Evolutionary conservation across 306 rosid genomes (phyloP), one percentile per base, ranked within the genome.

Genomic region (Castanea crenata): DNA sequence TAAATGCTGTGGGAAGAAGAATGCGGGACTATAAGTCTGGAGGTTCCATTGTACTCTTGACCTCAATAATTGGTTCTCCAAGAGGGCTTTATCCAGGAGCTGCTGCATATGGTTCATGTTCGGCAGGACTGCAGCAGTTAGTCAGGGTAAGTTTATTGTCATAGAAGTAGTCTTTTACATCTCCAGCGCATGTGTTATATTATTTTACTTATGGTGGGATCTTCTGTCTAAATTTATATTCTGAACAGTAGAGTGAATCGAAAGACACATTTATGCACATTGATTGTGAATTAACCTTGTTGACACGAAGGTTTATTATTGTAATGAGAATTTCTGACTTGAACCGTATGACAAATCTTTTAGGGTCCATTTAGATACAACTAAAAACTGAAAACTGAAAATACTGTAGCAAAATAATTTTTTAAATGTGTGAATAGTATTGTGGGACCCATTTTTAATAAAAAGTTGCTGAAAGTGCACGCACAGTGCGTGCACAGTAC

Each of bases 31-130:
- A 85, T 15, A 85, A 91, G 41, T 76, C 81, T 1, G 97, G 95
- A 61, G 99, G 99, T n/a, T 94, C 99, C 73, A 83, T 94, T 35
- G 65, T 94, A 51, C 81, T 92, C 41, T 9, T 92, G 59, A 88
- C 97, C 18, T 83, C 97, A 4, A 82, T 94, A 1, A 44, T 76
- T 38, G 99, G 99, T 65, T 79, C 89, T 15, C 91, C 90, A 76
- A 90, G 99, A 78, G 97, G 97, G 25, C 61, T 94, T 65, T 86
- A 94, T 83, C 88, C 86, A 0, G 97, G 99, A 46, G 91, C 91
- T 77, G 91, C 95, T 20, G 91, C 93, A 4, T 91, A 83, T 75
- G 93, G 90, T 71, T 86, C 95, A 5, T 81, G 87, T 75, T 74
- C 84, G 29, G 99, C 95, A 3, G 97, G 87, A 35, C 69, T 92